Conservation (phyloP, 176 grass and related monocot species). For the Bromus sterilis region DNA sequence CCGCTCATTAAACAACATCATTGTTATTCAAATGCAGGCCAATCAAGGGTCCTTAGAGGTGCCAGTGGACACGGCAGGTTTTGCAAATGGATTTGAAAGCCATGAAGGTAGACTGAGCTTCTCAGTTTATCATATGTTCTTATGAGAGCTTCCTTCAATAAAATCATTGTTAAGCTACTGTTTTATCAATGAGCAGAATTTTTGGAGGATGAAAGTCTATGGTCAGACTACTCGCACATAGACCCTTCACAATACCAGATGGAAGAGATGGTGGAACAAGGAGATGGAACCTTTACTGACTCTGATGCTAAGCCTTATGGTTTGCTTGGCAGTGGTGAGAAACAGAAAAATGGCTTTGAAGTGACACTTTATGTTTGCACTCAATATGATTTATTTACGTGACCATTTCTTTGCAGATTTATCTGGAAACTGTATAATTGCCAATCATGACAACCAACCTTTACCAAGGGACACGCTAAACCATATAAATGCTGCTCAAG, state of each 20-base stretch:
- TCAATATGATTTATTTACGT: neutral
- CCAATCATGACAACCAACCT: constrained; percentile 24
- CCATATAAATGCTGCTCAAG: constrained; percentile 26
- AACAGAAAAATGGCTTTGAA: neutral
- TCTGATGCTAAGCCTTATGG: constrained; percentile 1
- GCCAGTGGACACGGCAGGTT: neutral
- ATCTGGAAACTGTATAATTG: constrained; percentile 8
- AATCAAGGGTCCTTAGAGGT: constrained; percentile 24
- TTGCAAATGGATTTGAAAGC: constrained; percentile 30
- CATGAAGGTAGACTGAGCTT: constrained; percentile 29
- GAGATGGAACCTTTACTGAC: constrained; percentile 11
- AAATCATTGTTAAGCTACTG: neutral
- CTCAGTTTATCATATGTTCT: neutral
- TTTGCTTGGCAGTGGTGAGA: constrained; percentile 21
- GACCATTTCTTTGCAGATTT: constrained; percentile 12
- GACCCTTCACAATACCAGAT: constrained; percentile 22
- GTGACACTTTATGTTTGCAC: neutral
- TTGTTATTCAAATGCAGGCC: constrained; percentile 24
- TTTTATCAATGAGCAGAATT: constrained; percentile 7
- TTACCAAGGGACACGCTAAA: constrained; percentile 19
- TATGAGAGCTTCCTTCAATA: neutral
- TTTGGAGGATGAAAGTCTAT: constrained; percentile 12
- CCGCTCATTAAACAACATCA: neutral
- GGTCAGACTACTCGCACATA: constrained; percentile 26
- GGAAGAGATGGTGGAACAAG: constrained; percentile 25